These are phyloP conservation scores for Dioscorea dumetorum DNA, from an alignment of 106 monocot species.

Conservation along the genomic window DNA sequence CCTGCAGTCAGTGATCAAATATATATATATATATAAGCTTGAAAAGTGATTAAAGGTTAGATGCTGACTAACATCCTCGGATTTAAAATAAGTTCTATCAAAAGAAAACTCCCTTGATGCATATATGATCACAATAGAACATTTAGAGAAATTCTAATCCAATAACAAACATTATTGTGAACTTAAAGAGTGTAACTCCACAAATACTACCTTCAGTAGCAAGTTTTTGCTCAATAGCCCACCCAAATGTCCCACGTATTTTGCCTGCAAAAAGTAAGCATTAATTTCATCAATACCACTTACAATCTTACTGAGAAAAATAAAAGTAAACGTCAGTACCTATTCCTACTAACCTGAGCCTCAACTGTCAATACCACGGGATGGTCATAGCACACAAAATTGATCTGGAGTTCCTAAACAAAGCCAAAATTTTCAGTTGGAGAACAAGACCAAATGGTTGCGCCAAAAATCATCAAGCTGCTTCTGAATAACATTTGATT, in stretches of 20 bases:
- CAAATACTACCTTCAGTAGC: conserved; percentile 61
- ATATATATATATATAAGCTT: neutral
- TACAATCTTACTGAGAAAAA: neutral
- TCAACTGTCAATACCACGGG: conserved; percentile 87
- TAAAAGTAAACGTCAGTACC: neutral
- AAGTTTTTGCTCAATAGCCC: conserved; percentile 84
- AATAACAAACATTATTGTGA: no score
- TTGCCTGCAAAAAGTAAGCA: conserved; percentile 43
- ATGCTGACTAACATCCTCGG: no score
- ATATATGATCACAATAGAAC: no score
- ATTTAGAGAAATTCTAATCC: no score
- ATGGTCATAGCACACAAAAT: conserved; percentile 58
- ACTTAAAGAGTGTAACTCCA: neutral
- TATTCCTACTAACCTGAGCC: conserved; percentile 52
- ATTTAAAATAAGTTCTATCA: no score
- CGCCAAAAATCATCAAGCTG: no score
- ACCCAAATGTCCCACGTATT: conserved; percentile 86
- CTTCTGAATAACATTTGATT: no score
- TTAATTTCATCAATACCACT: neutral
- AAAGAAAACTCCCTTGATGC: no score
- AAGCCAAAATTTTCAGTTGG: conserved; percentile 1
- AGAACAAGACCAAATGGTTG: neutral
- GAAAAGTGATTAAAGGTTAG: neutral
- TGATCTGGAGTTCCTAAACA: conserved; percentile 65
- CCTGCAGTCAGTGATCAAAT: conserved; percentile 39